A percentile compares a stretch with the other conserved stretches of the same genome.
These are phyloP conservation scores for Sideroxylon spinosum DNA, from an alignment of 179 eudicot genomes.

Conservation along the genomic window DNA sequence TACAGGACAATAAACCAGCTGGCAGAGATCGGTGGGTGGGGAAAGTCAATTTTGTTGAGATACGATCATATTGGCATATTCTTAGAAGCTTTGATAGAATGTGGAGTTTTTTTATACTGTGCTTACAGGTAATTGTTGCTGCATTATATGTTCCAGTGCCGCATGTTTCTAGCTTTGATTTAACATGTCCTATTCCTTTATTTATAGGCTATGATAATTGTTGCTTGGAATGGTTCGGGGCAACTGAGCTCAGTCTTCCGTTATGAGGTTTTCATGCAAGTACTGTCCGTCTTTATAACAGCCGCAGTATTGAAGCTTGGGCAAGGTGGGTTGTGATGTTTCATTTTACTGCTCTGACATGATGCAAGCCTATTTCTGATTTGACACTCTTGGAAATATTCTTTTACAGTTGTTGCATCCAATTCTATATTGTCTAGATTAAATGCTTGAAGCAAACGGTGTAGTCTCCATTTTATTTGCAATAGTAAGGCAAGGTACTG, in stretches of 20 bases:
- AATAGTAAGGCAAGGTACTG: neutral
- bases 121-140: conserved; percentile 65
- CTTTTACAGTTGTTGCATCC: neutral
- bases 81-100: conserved; percentile 98
- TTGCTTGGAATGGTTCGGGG: conserved; percentile 95
- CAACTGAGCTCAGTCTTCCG: conserved; percentile 63
- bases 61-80: conserved; percentile 88
- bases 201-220: conserved; percentile 86
- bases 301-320: conserved; percentile 95
- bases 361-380: neutral
- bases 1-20: conserved; percentile 62
- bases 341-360: conserved; percentile 10
- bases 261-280: conserved; percentile 66
- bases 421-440: neutral
- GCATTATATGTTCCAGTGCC: neutral
- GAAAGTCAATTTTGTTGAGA: conserved; percentile 96
- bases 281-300: conserved; percentile 85
- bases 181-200: conserved; percentile 7
- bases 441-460: neutral
- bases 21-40: conserved; percentile 74
- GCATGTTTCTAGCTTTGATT: neutral
- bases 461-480: neutral
- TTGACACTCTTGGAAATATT: neutral
- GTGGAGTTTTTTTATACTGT: conserved; percentile 92
- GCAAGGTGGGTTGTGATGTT: conserved; percentile 47